Evolutionary conservation across 768 basidiomycete species (phyloP).

Genomic region (Lactarius sanguifluus): DNA sequence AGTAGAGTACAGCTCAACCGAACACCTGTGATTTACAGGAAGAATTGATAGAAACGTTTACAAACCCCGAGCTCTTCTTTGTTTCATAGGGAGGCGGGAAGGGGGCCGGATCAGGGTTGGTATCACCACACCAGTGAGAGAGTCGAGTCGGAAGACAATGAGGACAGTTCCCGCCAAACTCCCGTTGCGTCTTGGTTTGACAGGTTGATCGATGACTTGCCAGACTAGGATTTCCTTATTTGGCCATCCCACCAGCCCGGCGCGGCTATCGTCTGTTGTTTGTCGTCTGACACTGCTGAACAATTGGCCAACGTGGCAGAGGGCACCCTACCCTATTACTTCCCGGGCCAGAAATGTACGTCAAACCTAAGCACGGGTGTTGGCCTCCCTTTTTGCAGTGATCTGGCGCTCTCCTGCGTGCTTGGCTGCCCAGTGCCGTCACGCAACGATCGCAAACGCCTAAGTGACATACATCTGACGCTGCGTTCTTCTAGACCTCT

Average conservation of each 20-base stretch:
- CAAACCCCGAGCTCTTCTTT: not conserved
- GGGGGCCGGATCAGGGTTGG: constrained; percentile 11
- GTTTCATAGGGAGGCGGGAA: not conserved
- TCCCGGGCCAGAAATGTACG: constrained; percentile 23
- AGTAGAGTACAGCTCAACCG: constrained; percentile 26
- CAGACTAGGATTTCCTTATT: constrained; percentile 1
- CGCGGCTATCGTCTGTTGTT: constrained; percentile 2
- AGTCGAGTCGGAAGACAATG: not conserved
- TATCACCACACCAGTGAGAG: not conserved
- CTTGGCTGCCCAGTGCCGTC: constrained; percentile 3
- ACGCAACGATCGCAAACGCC: constrained; percentile 20
- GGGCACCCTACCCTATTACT: not conserved
- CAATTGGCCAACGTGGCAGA: constrained; percentile 13
- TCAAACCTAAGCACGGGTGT: constrained; percentile 9
- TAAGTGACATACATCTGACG: constrained; percentile 20
- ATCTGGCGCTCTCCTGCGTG: constrained; percentile 3
- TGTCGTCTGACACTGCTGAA: not conserved
- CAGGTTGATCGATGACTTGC: constrained; percentile 17
- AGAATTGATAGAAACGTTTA: constrained; percentile 15
- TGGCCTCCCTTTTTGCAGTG: constrained; percentile 2
- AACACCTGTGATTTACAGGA: constrained; percentile 6
- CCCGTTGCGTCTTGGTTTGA: constrained; percentile 11
- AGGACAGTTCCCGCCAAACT: constrained; percentile 15
- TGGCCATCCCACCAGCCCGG: constrained; percentile 16
- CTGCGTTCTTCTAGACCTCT: constrained; percentile 9